Evolutionary conservation across 2,329 filamentous ascomycete species (phyloP), one percentile per base, ranked within the genome.

Genomic region (Hortaea werneckii): DNA sequence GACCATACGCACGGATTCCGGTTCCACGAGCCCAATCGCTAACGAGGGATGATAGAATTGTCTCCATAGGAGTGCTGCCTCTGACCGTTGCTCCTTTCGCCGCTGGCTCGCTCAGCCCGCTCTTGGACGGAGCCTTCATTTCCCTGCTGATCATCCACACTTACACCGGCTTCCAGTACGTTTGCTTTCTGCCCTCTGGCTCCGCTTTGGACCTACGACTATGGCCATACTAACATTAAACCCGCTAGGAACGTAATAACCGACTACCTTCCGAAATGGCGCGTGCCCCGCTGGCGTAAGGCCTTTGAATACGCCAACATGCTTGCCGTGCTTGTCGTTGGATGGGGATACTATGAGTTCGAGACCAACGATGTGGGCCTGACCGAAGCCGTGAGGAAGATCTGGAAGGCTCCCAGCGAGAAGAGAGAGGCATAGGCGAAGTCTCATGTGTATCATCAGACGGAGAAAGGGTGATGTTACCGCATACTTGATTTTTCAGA

Each of bases 321-420:
- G 61, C 70, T 75, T 40, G 82, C 79, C 49, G 95, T 94, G 8
- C 74, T 90, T 48, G 72, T 87, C 43, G 86, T 89, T 52, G 88
- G 85, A 42, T 76, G 95, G 54, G 89, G 89, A 47, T 76, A 96
- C 61, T 98, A 98, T 71, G 90, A 96, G 69, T 96, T 96, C 61
- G 92, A 98, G 81, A 98, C 92, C 29, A 96, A 95, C 64, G 92
- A 98, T 58, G 87, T 98, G 43, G 92, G 92, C 55, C 67, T 98
- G 49, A 95, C 88, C 6, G 90, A 94, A 76, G 83, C 82, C 29
- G 76, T 95, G 55, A 87, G 85, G 77, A 79, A 85, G 64, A 73
- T 96, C 52, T 98, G 92, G 92, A 86, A 77, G 61, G 90, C 92
- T 6, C 37, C 40, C 2, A 47, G 41, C 26, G 34, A 29, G 6